A percentile compares a stretch with the other conserved stretches of the same genome.
phyloP scores from a whole-genome alignment of 805 yeast species.

The Yarrowia osloensis region DNA sequence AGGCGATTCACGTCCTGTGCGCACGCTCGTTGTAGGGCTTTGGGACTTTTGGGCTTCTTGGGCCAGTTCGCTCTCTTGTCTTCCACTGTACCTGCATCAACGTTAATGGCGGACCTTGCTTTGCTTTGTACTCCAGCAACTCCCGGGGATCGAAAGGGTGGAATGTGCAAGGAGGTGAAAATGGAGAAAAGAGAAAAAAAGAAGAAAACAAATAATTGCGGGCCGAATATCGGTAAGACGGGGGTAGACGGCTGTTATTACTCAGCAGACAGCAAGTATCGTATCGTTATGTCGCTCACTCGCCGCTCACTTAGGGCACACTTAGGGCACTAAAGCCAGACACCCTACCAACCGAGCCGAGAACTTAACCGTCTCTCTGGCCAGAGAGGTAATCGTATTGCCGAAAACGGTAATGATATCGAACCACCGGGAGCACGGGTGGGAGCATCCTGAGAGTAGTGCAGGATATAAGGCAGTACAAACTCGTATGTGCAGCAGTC shows the following conservation, averaged over 20 bases:
- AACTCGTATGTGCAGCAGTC: too few species aligned
- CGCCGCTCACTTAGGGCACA: too few species aligned
- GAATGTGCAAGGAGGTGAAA: too few species aligned
- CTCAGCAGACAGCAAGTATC: too few species aligned
- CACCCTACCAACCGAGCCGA: neutral
- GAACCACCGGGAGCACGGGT: neutral
- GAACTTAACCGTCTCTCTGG: neutral
- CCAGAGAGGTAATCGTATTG: neutral
- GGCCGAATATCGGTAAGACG: too few species aligned
- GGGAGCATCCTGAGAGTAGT: neutral
- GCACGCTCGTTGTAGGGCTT: neutral
- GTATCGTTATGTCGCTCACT: too few species aligned
- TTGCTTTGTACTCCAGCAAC: neutral
- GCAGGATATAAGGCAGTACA: too few species aligned
- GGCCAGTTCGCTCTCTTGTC: neutral
- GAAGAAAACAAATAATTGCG: too few species aligned
- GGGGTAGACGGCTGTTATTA: too few species aligned
- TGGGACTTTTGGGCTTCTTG: neutral
- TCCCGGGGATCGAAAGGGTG: neutral
- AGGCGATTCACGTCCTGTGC: neutral
- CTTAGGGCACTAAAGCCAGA: neutral
- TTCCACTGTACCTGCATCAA: conserved; percentile 4
- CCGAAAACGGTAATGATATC: neutral
- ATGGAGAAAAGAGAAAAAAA: too few species aligned
- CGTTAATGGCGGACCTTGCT: neutral